Base-by-base conservation (phyloP, 805 yeast species). In the Komagataella mondaviorum region DNA sequence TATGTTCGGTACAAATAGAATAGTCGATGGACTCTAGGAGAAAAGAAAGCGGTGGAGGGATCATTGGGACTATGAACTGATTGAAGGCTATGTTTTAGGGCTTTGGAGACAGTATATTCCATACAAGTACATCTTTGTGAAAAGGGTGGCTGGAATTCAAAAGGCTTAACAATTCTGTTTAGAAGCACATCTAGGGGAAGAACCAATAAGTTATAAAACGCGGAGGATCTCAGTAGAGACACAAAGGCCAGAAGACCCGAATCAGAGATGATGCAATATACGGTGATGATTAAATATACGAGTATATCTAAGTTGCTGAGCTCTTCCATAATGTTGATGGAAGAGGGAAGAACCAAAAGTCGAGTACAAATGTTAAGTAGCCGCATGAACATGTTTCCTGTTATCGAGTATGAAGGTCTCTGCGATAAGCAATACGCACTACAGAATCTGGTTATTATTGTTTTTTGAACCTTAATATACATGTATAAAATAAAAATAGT, bases 161-260 rank as follows among this genome's bases (percentile, higher is more conserved):
- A 54, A 0, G 71, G 71, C 46, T 64, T 65, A 8, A 66, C 51
- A 46, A 54, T 60, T 6, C 68, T 61, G 51, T 58, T 53, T n/a
- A 64, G 46, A 6, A 63, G 18, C 2, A 60, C 53, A 48, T 63
- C 66, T 23, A 59, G 30, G 4, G 57, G 50, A 16, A 66, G 51
- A 57, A 60, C 22, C 62, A 62, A 3, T 62, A 55, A 16, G 60
- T 48, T 55, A 67, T 57, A 24, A 45, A 36, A n/a, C 18, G 18
- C 12, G 24, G 18, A 16, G 17, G 17, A 14, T 10, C 43, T 7
- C 8, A 23, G 49, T 23, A 20, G 49, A 16, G 44, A 49, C 59
- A 59, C 23, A 56, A 51, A 6, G 55, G 44, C 1, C 14, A 30
- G 14, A 6, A 14, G 39, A 12, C 39, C 39, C 14, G 39, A 30